These are phyloP conservation scores for Reticulascus tulasneorum DNA, from an alignment of 2,329 filamentous ascomycete species.

Conservation along the genomic window DNA sequence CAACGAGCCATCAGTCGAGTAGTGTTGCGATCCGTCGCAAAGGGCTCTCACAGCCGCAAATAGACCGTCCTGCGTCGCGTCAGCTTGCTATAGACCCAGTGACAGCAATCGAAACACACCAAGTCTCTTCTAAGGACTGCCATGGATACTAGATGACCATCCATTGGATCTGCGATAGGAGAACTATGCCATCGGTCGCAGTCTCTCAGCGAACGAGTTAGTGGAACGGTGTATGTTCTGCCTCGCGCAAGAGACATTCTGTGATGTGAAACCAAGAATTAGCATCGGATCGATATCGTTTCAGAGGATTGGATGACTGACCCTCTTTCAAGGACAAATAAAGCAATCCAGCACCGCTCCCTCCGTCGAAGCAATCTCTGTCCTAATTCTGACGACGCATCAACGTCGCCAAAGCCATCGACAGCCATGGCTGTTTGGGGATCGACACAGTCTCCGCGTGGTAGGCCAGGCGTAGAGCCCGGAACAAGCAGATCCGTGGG, in stretches of 20 bases:
- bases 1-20: conserved; percentile 44
- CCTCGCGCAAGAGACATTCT: conserved; percentile 68
- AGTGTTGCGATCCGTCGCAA: conserved; percentile 54
- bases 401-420: conserved; percentile 64
- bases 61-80: conserved; percentile 42
- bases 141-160: conserved; percentile 69
- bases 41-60: conserved; percentile 54
- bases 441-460: conserved; percentile 65
- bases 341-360: conserved; percentile 66
- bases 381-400: conserved; percentile 57
- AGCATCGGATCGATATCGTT: too few relatives aligned
- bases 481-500: conserved; percentile 45
- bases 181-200: conserved; percentile 68
- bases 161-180: conserved; percentile 59
- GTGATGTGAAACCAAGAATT: conserved; percentile 24
- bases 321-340: conserved; percentile 72
- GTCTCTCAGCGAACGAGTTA: conserved; percentile 60
- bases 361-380: conserved; percentile 58
- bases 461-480: conserved; percentile 42
- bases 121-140: conserved; percentile 65
- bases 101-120: conserved; percentile 32
- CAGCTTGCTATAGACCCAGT: conserved; percentile 5
- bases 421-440: conserved; percentile 60
- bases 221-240: conserved; percentile 63
- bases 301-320: too few relatives aligned